Evolutionary conservation across 2,329 filamentous ascomycete species (phyloP).

Genomic region (Biscogniauxia marginata): DNA sequence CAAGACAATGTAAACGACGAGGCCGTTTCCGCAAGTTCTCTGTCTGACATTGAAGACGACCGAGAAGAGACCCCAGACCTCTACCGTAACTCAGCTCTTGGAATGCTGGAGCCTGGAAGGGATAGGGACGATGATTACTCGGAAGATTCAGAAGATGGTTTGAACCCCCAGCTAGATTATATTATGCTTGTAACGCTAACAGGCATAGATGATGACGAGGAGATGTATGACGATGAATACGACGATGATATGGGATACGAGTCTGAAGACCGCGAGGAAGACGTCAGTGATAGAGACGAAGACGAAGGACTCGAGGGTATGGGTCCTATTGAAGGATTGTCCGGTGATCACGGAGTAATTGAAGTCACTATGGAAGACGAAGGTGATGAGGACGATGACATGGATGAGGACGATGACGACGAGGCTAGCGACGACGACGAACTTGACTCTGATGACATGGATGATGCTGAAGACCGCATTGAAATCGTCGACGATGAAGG

Average conservation of each 20-base stretch:
- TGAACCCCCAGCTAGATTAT: slow-evolving; percentile 10
- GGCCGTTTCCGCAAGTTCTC: slow-evolving; percentile 80
- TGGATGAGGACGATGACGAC: slow-evolving; percentile 61
- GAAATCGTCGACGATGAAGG: slow-evolving; percentile 65
- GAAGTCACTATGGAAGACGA: slow-evolving; percentile 78
- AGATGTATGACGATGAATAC: slow-evolving; percentile 90
- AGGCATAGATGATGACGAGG: slow-evolving; percentile 67
- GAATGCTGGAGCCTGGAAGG: slow-evolving; percentile 84
- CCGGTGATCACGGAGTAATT: slow-evolving; percentile 61
- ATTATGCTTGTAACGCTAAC: slow-evolving; percentile 7
- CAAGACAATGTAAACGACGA: slow-evolving; percentile 78
- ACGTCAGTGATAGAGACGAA: slow-evolving; percentile 87
- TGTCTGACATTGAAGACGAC: slow-evolving; percentile 83
- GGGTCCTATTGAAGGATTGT: slow-evolving; percentile 77
- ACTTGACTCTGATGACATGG: slow-evolving; percentile 61
- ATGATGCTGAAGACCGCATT: slow-evolving; percentile 50
- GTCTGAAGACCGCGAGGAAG: slow-evolving; percentile 75
- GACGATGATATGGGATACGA: slow-evolving; percentile 91
- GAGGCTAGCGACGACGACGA: slow-evolving; percentile 61
- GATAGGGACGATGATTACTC: slow-evolving; percentile 71
- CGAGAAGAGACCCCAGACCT: slow-evolving; percentile 95
- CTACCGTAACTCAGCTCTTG: slow-evolving; percentile 92
- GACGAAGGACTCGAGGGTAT: slow-evolving; percentile 67
- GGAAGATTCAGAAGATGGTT: slow-evolving; percentile 67
- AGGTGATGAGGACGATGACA: slow-evolving; percentile 59